Evolutionary conservation across 2,329 filamentous ascomycete genomes (phyloP).

Genomic region (Colletotrichum horii): DNA sequence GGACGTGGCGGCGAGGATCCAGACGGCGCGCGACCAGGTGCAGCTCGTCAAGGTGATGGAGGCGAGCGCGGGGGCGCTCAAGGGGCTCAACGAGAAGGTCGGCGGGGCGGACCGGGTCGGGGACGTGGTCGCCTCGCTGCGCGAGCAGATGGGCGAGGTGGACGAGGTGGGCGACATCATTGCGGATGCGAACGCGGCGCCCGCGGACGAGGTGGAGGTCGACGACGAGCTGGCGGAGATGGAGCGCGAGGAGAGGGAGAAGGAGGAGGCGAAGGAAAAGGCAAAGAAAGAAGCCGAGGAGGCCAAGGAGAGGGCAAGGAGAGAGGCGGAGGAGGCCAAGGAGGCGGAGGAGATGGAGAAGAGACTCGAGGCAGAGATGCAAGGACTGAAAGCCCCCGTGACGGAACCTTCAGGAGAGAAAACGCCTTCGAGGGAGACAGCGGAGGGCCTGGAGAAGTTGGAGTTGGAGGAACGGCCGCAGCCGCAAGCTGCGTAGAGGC

Average conservation of each 20-base stretch:
- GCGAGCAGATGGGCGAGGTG: slow-evolving; percentile 79
- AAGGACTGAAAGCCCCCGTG: neutral
- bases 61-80: slow-evolving; percentile 74
- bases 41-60: slow-evolving; percentile 85
- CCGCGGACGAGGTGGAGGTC: slow-evolving; percentile 80
- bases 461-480: slow-evolving; percentile 36
- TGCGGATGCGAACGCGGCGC: slow-evolving; percentile 60
- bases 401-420: slow-evolving; percentile 25
- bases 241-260: slow-evolving; percentile 63
- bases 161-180: slow-evolving; percentile 85
- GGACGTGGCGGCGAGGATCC: slow-evolving; percentile 80
- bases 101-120: slow-evolving; percentile 81
- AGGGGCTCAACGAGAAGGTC: slow-evolving; percentile 74
- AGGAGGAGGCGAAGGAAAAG: slow-evolving; percentile 49
- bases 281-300: slow-evolving; percentile 48
- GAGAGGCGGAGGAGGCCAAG: slow-evolving; percentile 48
- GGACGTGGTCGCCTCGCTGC: slow-evolving; percentile 74
- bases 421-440: slow-evolving; percentile 30
- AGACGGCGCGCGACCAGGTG: slow-evolving; percentile 85
- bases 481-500: slow-evolving; percentile 23
- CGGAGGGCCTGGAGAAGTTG: slow-evolving; percentile 41
- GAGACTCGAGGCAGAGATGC: slow-evolving; percentile 49
- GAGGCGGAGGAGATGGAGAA: slow-evolving; percentile 53
- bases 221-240: slow-evolving; percentile 86
- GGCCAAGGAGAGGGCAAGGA: slow-evolving; percentile 42